Evolutionary conservation across 192 early-diverging fungal species (phyloP), one percentile per base, ranked within the genome.

Genomic region (Mortierella claussenii): DNA sequence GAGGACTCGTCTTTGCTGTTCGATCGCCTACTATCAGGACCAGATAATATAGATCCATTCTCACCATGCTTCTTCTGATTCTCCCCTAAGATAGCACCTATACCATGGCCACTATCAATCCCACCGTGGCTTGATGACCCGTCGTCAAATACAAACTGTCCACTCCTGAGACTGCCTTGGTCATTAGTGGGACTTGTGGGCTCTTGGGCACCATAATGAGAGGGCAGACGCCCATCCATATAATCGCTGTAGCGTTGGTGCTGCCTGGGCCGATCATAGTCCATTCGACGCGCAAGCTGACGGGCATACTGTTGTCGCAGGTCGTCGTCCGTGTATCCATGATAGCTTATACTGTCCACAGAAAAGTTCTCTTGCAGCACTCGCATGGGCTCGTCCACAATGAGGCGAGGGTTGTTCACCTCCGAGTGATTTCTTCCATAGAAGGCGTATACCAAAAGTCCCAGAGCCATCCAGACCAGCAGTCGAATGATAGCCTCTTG

Each of bases 381-480:
- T 5, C 59, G 57, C 73, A 76, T 76, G 1, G 73, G 58, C 24
- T 76, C 64, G 30, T 76, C 71, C 23, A 55, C 40, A 24, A 46
- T 49, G 11, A 66, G 20, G 0, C 64, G 64, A 0, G 73, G 73
- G 47, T 76, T 76, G 20, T 76, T 76, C 37, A 76, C 36, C 40
- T 80, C 83, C 30, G 93, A 94, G 60, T 88, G 71, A 17, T 84
- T 81, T 55, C 83, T 84, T 23, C 92, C 89, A 67, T 91, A 94
- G 4, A 79, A 24, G 2, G 82, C 60, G 51, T 95, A 96, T 18
- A 96, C 67, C 3, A 95, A 33, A 21, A 91, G 49, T 6, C 95
- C 95, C 15, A 96, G 45, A 0, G 58, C 92, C 64, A 93, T 85
- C 95, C 95, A 95, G 31, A 89, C 85, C 45, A 92, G 83, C 18